Percentiles rank a stretch among this genome's conserved stretches.
Evolutionary conservation across 2,329 filamentous ascomycete genomes (phyloP).

Genomic region (Venturia pyrina): DNA sequence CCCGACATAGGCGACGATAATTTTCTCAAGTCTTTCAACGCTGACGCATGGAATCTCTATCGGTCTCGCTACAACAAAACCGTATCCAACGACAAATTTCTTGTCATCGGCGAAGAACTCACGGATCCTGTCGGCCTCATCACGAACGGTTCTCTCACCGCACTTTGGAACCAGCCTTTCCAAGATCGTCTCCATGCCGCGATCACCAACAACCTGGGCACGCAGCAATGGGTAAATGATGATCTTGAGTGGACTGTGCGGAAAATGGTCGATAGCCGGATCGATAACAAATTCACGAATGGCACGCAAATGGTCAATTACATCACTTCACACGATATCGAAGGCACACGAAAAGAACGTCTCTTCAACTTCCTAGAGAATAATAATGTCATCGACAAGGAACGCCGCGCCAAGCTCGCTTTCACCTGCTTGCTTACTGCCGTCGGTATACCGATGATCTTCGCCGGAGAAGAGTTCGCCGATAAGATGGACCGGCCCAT

Average conservation of each 20-base stretch:
- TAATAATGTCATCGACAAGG: neutral
- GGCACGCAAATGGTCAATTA: neutral
- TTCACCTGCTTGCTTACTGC: neutral
- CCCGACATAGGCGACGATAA: neutral
- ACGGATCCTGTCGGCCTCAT: neutral
- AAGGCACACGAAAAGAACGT: neutral
- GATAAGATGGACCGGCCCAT: neutral
- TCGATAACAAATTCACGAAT: neutral
- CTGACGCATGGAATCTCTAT: neutral
- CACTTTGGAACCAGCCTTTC: conserved; percentile 1
- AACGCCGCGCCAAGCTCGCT: neutral
- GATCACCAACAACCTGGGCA: neutral
- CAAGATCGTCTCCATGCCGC: neutral
- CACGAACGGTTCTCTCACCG: neutral
- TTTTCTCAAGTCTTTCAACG: neutral
- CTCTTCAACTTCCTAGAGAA: neutral
- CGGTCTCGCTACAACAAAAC: neutral
- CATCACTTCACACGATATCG: neutral
- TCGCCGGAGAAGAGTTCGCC: neutral
- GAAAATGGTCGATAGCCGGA: neutral
- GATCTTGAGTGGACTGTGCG: neutral
- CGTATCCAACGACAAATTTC: neutral
- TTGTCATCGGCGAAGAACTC: neutral
- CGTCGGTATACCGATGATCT: neutral
- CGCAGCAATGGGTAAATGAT: neutral